Percentiles rank a stretch among this genome's conserved stretches.
These are phyloP conservation scores for Venustampulla echinocandica DNA, from an alignment of 495 filamentous ascomycete genomes.

Conservation along the genomic window DNA sequence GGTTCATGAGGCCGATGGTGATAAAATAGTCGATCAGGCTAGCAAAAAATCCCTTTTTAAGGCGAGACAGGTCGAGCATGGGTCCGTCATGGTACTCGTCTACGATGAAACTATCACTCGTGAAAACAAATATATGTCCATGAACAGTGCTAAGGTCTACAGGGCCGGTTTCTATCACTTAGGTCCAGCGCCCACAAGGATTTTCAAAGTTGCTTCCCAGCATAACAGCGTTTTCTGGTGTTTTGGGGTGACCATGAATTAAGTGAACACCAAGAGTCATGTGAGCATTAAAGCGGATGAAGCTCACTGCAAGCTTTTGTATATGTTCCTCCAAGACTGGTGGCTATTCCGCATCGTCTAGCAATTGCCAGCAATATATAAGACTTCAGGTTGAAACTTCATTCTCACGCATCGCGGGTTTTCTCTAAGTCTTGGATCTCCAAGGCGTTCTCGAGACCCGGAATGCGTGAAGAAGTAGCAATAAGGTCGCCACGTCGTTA, in stretches of 20 bases:
- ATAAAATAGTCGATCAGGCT: background rate
- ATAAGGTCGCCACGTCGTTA: too few relatives aligned
- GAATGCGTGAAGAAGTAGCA: constrained; percentile 6
- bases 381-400: constrained; percentile 1
- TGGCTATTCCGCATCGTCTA: constrained; percentile 8
- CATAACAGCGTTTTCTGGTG: constrained; percentile 3
- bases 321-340: constrained; percentile 5
- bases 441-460: constrained; percentile 6
- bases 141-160: background rate
- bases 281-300: constrained; percentile 6
- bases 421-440: constrained; percentile 1
- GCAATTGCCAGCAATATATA: constrained; percentile 1
- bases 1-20: background rate
- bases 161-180: background rate
- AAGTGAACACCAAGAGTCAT: constrained; percentile 5
- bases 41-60: background rate
- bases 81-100: background rate
- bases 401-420: constrained; percentile 7
- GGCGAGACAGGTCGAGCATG: background rate
- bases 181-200: background rate
- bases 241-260: constrained; percentile 7
- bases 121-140: constrained; percentile 1
- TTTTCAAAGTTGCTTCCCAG: constrained; percentile 4
- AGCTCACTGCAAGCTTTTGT: constrained; percentile 1
- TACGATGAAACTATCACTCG: background rate